phyloP scores from a whole-genome alignment of 2,329 filamentous ascomycete genomes.

The Leptographium radiaticola region DNA sequence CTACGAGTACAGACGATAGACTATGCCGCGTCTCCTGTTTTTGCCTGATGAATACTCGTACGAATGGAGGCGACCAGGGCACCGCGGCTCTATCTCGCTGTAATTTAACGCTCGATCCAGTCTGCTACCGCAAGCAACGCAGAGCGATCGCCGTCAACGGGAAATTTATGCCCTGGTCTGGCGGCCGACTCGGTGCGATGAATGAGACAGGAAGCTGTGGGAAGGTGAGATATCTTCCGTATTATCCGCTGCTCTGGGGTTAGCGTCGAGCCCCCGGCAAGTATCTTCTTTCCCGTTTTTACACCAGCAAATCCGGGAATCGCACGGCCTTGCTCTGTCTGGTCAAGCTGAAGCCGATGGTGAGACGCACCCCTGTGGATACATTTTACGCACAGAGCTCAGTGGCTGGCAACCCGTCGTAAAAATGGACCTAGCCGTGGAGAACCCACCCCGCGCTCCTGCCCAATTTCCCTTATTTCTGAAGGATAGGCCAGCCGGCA shows the following conservation, averaged over 20 bases:
- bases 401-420: not conserved
- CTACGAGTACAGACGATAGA: no score
- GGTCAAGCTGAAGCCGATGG: constrained; percentile 3
- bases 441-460: not conserved
- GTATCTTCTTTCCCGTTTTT: not conserved
- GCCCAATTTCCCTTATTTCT: not conserved
- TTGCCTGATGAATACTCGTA: no score
- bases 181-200: no score
- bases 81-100: constrained; percentile 8
- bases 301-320: not conserved
- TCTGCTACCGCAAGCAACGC: no score
- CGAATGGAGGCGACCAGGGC: no score
- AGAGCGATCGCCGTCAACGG: no score
- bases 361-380: constrained; percentile 7
- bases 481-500: no score
- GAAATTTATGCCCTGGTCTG: no score
- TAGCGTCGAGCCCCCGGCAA: not conserved
- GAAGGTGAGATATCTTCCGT: not conserved
- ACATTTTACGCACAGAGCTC: not conserved
- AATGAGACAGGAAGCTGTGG: no score
- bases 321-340: not conserved
- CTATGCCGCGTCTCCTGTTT: no score
- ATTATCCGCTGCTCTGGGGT: not conserved
- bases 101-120: constrained; percentile 5
- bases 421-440: not conserved